phyloP scores from a whole-genome alignment of 1,284 basidiomycete species.

The Ceratobasidium sp. region DNA sequence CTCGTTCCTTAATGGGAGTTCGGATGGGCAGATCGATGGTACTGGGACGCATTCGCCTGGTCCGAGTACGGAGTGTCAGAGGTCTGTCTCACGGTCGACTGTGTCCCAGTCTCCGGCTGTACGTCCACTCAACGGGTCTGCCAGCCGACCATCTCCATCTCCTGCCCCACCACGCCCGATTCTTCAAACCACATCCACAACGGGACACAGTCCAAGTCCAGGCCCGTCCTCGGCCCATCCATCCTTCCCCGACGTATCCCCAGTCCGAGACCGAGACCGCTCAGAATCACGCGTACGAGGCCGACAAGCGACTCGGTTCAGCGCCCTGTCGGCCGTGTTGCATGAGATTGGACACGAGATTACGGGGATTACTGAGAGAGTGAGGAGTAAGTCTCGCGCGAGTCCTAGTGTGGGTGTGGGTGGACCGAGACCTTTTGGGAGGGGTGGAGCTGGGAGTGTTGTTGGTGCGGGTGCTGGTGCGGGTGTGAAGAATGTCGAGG shows the following conservation, averaged over 20 bases:
- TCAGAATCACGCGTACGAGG: constrained; percentile 37
- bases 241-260: constrained; percentile 46
- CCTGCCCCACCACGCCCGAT: constrained; percentile 22
- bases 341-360: constrained; percentile 59
- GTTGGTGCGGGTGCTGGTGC: no score
- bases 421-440: constrained; percentile 29
- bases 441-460: constrained; percentile 31
- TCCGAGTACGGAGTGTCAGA: constrained; percentile 29
- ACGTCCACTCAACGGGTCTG: not conserved
- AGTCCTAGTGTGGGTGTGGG: no score
- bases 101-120: constrained; percentile 18
- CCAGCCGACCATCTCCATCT: not conserved
- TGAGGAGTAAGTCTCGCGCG: constrained; percentile 44
- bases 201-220: constrained; percentile 21
- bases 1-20: constrained; percentile 17
- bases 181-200: constrained; percentile 25
- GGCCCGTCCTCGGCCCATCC: constrained; percentile 39
- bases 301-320: constrained; percentile 54
- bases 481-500: no score
- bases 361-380: constrained; percentile 52
- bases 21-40: not conserved
- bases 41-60: not conserved
- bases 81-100: constrained; percentile 30
- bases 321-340: constrained; percentile 55
- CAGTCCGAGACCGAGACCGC: constrained; percentile 31